These are phyloP conservation scores for Priceomyces melissophilus DNA, from an alignment of 805 yeast genomes.

Conservation along the genomic window DNA sequence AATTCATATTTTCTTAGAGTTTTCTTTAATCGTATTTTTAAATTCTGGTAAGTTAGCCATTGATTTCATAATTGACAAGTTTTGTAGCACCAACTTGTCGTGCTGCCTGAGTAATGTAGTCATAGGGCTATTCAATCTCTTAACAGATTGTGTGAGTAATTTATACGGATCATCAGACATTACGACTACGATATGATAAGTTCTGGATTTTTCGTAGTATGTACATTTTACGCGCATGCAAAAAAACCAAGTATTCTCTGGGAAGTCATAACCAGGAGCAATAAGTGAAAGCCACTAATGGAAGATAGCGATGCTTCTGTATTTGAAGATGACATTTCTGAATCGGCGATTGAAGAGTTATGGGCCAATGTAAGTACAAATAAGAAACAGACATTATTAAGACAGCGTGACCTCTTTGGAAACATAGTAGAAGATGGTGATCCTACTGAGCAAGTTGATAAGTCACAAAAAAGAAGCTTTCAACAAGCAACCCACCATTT, in stretches of 20 bases:
- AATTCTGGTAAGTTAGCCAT: conserved; percentile 14
- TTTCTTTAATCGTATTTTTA: not conserved
- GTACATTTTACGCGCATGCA: too few relatives aligned
- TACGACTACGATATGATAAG: not conserved
- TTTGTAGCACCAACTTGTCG: conserved; percentile 27
- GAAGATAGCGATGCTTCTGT: conserved; percentile 8
- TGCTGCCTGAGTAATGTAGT: conserved; percentile 23
- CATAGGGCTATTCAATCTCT: conserved; percentile 23
- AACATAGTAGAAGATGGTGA: conserved; percentile 6
- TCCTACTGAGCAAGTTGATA: conserved; percentile 5
- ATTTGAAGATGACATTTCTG: conserved; percentile 13
- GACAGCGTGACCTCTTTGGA: conserved; percentile 11
- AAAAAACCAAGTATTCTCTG: too few relatives aligned
- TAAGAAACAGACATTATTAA: not conserved
- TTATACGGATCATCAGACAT: conserved; percentile 22
- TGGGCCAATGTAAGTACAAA: not conserved
- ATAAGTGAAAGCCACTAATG: not conserved
- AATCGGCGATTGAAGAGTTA: conserved; percentile 7
- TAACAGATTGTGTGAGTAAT: conserved; percentile 19
- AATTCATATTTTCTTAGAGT: not conserved
- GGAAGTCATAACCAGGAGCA: not conserved
- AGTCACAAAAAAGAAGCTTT: not conserved
- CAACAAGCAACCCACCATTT: conserved; percentile 19
- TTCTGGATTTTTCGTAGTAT: too few relatives aligned
- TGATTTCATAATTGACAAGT: conserved; percentile 23